A percentile compares a stretch with the other conserved stretches of the same genome.
These are phyloP conservation scores for Lumnitzera racemosa DNA, from an alignment of 345 rosid genomes.

Conservation along the genomic window DNA sequence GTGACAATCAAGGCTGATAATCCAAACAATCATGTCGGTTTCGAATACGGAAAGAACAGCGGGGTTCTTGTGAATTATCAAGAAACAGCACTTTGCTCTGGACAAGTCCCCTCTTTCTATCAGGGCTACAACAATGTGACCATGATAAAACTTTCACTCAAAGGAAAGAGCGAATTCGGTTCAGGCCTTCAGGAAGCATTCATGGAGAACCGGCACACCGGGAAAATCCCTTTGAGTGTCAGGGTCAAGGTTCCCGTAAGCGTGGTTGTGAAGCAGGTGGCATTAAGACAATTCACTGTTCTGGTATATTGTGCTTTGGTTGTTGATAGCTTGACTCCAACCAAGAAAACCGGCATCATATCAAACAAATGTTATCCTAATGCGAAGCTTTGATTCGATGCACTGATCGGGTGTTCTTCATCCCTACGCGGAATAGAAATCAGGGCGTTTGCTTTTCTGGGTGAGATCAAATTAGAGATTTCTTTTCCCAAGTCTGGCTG, in stretches of 20 bases:
- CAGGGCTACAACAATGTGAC: slow-evolving; percentile 31
- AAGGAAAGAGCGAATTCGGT: slow-evolving; percentile 33
- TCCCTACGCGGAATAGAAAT: too few species aligned
- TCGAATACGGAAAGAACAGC: slow-evolving; percentile 36
- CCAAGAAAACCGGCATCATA: slow-evolving; percentile 21
- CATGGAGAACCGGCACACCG: slow-evolving; percentile 17
- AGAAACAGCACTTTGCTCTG: slow-evolving; percentile 28
- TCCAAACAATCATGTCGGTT: slow-evolving; percentile 24
- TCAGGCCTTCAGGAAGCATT: slow-evolving; percentile 29
- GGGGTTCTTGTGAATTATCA: slow-evolving; percentile 21
- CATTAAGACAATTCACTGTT: slow-evolving; percentile 26
- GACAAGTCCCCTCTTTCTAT: slow-evolving; percentile 32
- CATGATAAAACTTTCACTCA: slow-evolving; percentile 18
- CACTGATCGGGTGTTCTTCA: too few species aligned
- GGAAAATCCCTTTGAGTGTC: slow-evolving; percentile 37
- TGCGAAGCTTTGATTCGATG: slow-evolving; percentile 8
- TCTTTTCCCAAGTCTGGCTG: too few species aligned
- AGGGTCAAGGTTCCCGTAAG: slow-evolving; percentile 29
- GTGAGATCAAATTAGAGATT: too few species aligned
- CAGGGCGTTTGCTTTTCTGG: too few species aligned
- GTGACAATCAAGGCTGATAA: slow-evolving; percentile 37
- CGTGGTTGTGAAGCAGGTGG: slow-evolving; percentile 16
- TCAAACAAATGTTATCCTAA: slow-evolving; percentile 21
- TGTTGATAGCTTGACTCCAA: slow-evolving; percentile 34
- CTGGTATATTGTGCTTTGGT: slow-evolving; percentile 28